Conservation (phyloP, 352 stramenopile genomes). For the Globisporangium takayamanum region DNA sequence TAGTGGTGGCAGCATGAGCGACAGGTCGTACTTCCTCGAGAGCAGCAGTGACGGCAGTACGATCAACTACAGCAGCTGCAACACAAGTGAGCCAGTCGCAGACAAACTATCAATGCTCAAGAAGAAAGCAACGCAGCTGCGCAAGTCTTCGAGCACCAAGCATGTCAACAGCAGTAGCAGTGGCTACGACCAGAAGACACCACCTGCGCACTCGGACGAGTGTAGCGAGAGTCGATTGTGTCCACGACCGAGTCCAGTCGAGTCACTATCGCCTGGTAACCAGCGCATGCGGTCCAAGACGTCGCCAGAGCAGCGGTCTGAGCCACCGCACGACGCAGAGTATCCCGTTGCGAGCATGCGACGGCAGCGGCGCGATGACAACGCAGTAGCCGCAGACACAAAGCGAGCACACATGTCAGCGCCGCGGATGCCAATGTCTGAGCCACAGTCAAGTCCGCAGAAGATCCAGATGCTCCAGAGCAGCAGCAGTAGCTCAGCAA, state of each 20-base stretch:
- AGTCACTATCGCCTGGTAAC: neutral
- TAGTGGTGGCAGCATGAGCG: constrained; percentile 23
- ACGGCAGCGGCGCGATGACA: neutral
- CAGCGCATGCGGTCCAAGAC: constrained; percentile 9
- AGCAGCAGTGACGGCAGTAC: neutral
- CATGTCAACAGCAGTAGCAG: constrained; percentile 6
- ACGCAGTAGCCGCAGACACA: neutral
- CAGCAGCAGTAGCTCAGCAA: neutral
- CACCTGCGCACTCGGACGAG: neutral
- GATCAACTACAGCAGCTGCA: neutral
- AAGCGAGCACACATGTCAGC: neutral
- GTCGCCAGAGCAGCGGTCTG: constrained; percentile 1
- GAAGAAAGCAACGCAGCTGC: constrained; percentile 45
- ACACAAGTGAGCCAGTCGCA: constrained; percentile 1
- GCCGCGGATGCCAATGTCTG: neutral
- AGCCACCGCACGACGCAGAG: neutral
- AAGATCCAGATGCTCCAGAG: constrained; percentile 40
- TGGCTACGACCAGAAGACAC: neutral
- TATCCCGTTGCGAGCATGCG: neutral
- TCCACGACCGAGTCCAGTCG: neutral
- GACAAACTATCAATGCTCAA: constrained; percentile 57
- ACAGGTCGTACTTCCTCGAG: constrained; percentile 32
- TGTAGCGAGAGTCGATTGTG: neutral
- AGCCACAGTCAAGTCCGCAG: constrained; percentile 24
- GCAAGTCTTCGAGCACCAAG: constrained; percentile 38